Conservation (phyloP, 192 early-diverging fungal species). For the Lobosporangium transversale region DNA sequence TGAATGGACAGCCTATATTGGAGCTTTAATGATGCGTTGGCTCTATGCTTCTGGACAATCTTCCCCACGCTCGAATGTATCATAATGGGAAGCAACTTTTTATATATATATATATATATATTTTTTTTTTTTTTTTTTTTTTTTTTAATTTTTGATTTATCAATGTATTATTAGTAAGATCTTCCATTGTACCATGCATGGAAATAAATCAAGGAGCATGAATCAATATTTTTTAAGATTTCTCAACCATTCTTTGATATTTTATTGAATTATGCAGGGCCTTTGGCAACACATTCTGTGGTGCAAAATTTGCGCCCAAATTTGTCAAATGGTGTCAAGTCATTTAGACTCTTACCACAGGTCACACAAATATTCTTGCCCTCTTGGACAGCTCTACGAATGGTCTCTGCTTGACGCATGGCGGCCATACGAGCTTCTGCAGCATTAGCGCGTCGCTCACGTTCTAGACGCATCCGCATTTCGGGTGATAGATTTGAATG, state of each 20-base stretch:
- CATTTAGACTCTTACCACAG: conserved; percentile 70
- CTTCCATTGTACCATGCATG: no score
- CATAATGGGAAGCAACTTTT: background rate
- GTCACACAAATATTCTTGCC: conserved; percentile 61
- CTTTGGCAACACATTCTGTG: conserved; percentile 55
- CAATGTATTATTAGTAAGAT: no score
- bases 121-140: background rate
- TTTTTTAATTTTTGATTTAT: no score
- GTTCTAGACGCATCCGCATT: conserved; percentile 72
- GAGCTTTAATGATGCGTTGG: conserved; percentile 49
- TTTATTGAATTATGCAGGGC: conserved; percentile 39
- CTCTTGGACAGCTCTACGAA: conserved; percentile 46
- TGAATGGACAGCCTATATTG: conserved; percentile 50
- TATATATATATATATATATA: background rate
- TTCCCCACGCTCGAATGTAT: conserved; percentile 10
- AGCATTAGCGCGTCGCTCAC: conserved; percentile 82
- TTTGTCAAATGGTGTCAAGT: conserved; percentile 77
- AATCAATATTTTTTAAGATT: no score
- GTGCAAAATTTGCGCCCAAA: conserved; percentile 73
- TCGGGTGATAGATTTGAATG: conserved; percentile 70
- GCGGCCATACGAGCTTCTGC: conserved; percentile 72
- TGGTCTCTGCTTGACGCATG: conserved; percentile 15
- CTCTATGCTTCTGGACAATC: conserved; percentile 37
- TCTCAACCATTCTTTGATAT: no score
- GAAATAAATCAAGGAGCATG: no score